phyloP scores from a whole-genome alignment of 345 rosid species.

The Citrus trifoliata region DNA sequence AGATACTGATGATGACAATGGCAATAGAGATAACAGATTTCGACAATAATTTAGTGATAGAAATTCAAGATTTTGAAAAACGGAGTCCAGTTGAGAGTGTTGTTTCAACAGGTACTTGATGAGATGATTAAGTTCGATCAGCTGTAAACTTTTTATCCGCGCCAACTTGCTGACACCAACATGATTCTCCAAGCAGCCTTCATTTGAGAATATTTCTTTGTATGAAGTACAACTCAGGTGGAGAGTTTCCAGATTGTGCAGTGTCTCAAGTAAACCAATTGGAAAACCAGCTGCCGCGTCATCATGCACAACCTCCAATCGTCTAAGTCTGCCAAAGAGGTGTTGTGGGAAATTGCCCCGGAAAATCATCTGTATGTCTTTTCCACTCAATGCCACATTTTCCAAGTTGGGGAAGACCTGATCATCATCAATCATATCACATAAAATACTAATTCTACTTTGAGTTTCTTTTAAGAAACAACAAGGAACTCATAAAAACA shows the following conservation, averaged over 20 bases:
- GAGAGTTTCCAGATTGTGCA: conserved; percentile 14
- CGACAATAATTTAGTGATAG: not conserved
- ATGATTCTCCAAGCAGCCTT: not conserved
- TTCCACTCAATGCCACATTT: not conserved
- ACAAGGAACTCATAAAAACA: not conserved
- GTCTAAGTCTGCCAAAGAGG: not conserved
- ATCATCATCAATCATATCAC: not conserved
- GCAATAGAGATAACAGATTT: not conserved
- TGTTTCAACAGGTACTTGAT: conserved; percentile 10
- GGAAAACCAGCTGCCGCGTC: not conserved
- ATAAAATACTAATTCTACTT: not conserved
- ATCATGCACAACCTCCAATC: not conserved
- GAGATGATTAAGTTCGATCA: not conserved
- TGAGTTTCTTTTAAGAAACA: not conserved
- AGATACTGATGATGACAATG: not conserved
- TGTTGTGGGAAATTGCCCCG: not conserved
- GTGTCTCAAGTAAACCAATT: not conserved
- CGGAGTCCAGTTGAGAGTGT: not conserved
- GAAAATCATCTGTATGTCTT: not conserved
- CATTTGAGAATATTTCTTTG: conserved; percentile 3
- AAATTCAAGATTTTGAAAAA: conserved; percentile 5
- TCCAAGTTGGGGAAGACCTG: conserved; percentile 21
- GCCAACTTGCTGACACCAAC: not conserved
- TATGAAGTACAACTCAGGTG: not conserved
- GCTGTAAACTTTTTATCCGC: not conserved